Base-by-base conservation (phyloP, 306 rosid species). In the Ammopiptanthus mongolicus region DNA sequence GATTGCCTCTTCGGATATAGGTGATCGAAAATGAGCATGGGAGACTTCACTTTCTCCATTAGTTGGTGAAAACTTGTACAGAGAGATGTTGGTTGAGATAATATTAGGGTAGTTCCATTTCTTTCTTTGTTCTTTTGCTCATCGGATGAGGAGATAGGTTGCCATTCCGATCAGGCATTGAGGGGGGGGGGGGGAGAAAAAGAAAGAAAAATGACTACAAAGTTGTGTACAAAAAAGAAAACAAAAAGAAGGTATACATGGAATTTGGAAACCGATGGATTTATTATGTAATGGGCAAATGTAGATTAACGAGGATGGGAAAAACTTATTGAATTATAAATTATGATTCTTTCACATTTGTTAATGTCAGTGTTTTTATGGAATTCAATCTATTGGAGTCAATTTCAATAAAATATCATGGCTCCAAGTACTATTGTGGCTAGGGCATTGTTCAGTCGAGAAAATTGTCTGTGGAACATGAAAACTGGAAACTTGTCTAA, bases 1-100 rank as follows among this genome's bases (percentile, higher is more conserved):
- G 97, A 64, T 81, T 85, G 68, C 89, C 97, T 4, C 81, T 92
- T 79, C 81, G 88, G 69, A 81, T 88, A 60, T 92, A 61, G 75
- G 69, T 52, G 19, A 63, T 44, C 17, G 14, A 57, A 57, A 72
- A 56, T 36, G 52, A 58, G 78, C 77, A 28, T 57, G 44, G 80
- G 46, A 53, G 42, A 37, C 72, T 81, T 18, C 75, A 22, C 47
- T 56, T 79, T 75, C 85, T 80, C n/a, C n/a, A 64, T 60, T 59
- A 36, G 69, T 71, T 77, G 84, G 77, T 86, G 70, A 75, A 81
- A 50, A 80, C 64, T 65, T 90, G 96, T 90, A 90, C 91, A 92
- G 88, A 63, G 84, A 75, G 87, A 74, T 17, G 34, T 71, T 71
- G 74, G 90, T 88, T 81, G 93, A 84, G 87, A 88, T 83, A 84